Percentiles rank a stretch among this genome's conserved stretches.
phyloP scores from a whole-genome alignment of 192 early-diverging fungal genomes.

The Backusella sp. region DNA sequence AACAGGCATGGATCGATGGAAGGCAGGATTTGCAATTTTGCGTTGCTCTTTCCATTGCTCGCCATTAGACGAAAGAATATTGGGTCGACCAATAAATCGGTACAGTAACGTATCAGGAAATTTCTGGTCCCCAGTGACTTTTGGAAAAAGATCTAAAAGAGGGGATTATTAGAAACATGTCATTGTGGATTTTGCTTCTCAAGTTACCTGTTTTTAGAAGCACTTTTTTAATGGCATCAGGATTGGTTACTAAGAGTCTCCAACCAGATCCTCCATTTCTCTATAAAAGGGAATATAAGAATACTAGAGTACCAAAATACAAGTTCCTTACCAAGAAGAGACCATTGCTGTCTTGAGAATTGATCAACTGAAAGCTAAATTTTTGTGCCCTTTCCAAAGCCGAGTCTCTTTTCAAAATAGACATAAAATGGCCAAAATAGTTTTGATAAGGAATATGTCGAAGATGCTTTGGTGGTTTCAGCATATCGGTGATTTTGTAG shows the following conservation, averaged over 20 bases:
- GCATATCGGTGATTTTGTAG: not conserved
- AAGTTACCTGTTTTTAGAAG: not conserved
- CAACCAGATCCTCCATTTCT: not conserved
- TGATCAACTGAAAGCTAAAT: not conserved
- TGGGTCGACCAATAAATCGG: not conserved
- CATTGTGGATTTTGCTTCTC: not conserved
- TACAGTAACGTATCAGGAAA: not conserved
- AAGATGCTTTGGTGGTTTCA: not conserved
- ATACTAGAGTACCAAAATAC: too few relatives aligned
- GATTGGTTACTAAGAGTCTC: not conserved
- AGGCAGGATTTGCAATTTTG: conserved; percentile 22
- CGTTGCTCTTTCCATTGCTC: conserved; percentile 18
- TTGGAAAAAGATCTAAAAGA: not conserved
- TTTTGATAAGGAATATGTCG: not conserved
- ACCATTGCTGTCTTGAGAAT: not conserved
- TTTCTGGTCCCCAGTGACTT: not conserved
- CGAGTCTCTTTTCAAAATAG: not conserved
- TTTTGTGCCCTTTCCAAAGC: not conserved
- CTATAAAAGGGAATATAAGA: not conserved
- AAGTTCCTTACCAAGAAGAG: not conserved
- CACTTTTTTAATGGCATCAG: not conserved
- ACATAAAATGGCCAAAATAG: not conserved
- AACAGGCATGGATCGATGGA: conserved; percentile 19
- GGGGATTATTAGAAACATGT: not conserved
- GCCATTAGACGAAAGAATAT: not conserved